Conservation (phyloP, 1,139 yeast genomes). For the Geotrichum candidum region DNA sequence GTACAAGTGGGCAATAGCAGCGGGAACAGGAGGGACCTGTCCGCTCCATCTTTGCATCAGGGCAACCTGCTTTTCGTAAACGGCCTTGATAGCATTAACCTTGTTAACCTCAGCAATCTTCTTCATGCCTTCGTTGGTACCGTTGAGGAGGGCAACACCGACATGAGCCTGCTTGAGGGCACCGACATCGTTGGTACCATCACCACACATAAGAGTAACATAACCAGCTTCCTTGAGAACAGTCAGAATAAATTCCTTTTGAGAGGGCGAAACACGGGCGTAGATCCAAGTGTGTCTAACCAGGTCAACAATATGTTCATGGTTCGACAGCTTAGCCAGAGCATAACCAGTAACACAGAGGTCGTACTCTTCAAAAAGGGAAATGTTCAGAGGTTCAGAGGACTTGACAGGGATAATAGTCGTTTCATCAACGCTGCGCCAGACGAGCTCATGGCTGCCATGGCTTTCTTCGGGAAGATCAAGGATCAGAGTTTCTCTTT, state of each 20-base stretch:
- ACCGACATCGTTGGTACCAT: slow-evolving; percentile 99
- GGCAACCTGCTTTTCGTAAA: slow-evolving; percentile 80
- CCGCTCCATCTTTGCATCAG: slow-evolving; percentile 71
- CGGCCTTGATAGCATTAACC: slow-evolving; percentile 55
- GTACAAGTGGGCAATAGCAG: slow-evolving; percentile 81
- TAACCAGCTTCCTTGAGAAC: slow-evolving; percentile 84
- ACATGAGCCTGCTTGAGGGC: slow-evolving; percentile 97
- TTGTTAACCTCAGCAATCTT: slow-evolving; percentile 79
- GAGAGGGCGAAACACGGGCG: slow-evolving; percentile 95
- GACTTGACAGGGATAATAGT: slow-evolving; percentile 63
- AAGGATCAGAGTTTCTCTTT: slow-evolving; percentile 73
- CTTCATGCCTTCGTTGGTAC: slow-evolving; percentile 91
- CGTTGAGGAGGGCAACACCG: slow-evolving; percentile 94
- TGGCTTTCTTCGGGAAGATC: slow-evolving; percentile 62
- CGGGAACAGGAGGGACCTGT: slow-evolving; percentile 74
- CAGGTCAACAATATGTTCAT: slow-evolving; percentile 58
- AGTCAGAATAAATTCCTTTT: slow-evolving; percentile 84
- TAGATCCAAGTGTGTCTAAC: slow-evolving; percentile 92
- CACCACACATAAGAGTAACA: slow-evolving; percentile 97
- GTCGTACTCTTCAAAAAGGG: slow-evolving; percentile 63
- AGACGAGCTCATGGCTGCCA: slow-evolving; percentile 57
- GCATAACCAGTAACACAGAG: slow-evolving; percentile 95
- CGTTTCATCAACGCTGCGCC: slow-evolving; percentile 82
- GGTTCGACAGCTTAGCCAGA: slow-evolving; percentile 49
- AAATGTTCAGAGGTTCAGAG: slow-evolving; percentile 50